A percentile compares a stretch with the other conserved stretches of the same genome.
Evolutionary conservation across 352 stramenopile genomes (phyloP).

Genomic region (Aphanomyces cochlioides): DNA sequence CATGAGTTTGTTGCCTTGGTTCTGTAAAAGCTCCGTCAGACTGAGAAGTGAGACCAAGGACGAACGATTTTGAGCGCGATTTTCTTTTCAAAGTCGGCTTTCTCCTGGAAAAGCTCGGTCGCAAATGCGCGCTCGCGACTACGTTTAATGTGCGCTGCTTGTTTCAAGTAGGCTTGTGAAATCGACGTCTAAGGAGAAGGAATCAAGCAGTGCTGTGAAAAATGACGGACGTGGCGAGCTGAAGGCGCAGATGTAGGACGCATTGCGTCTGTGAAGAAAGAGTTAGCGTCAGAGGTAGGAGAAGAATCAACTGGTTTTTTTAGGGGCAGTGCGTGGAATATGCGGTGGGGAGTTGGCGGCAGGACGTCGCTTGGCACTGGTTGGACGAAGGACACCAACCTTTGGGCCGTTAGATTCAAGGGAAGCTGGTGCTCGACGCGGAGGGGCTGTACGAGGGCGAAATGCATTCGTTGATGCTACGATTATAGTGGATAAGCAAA

Average conservation of each 20-base stretch:
- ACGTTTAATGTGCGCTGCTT: conserved; percentile 1
- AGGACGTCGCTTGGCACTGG: not conserved
- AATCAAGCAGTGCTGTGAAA: too few relatives aligned
- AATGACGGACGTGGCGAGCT: conserved; percentile 7
- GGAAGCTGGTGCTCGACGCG: not conserved
- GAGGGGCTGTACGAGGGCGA: too few relatives aligned
- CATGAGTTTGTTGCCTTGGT: conserved; percentile 24
- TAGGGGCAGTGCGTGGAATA: too few relatives aligned
- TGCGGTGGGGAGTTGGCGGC: not conserved
- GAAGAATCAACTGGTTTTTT: not conserved
- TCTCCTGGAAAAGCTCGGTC: conserved; percentile 22
- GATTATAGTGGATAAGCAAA: too few relatives aligned
- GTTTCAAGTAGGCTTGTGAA: conserved; percentile 17
- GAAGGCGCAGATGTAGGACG: conserved; percentile 13
- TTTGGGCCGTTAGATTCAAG: not conserved
- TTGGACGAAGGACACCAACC: not conserved
- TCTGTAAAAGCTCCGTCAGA: not conserved
- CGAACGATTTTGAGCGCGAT: conserved; percentile 17
- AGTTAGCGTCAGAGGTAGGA: not conserved
- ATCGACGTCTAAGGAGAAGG: not conserved
- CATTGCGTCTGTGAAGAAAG: not conserved
- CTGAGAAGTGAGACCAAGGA: too few relatives aligned
- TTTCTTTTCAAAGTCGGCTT: conserved; percentile 18
- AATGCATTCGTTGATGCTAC: too few relatives aligned
- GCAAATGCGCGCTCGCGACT: conserved; percentile 15